Base-by-base conservation (phyloP, 345 rosid species). In the Brassica nigra region DNA sequence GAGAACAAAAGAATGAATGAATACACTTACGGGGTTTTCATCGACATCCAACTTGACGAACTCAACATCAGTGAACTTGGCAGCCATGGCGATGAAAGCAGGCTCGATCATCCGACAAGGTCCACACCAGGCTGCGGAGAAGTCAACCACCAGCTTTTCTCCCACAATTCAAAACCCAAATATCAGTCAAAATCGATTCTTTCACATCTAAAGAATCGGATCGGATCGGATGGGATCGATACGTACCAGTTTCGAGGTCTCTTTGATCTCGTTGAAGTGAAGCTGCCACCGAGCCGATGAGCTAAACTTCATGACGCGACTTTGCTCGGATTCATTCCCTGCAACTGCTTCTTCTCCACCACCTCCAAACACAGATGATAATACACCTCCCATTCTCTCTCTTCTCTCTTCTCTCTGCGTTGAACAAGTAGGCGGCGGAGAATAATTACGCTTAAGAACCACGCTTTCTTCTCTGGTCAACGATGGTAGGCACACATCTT, bases 41-140 rank as follows among this genome's bases (percentile, higher is more conserved):
- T 94, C 99, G 4, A 94, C 99, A 78, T 95, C 99, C 77, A 95
- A 85, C 83, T 92, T 92, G 55, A 82, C 91, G 80, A 92, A 95
- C 2, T 75, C 55, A 47, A 95, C 95, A 36, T 90, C 90, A 6
- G 81, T 8, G 81, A 76, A 89, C 71, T 81, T 86, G 0, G 11
- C 44, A 75, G 97, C 85, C 89, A 91, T 70, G 62, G 31, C 83
- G 4, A 66, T 65, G 12, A 90, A 39, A 20, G 66, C 87, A 12
- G 97, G 97, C 83, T 87, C 95, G 72, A 95, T 89, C 28, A 85
- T 39, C 79, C 72, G 86, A 85, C 97, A 95, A 4, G 97, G 99
- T 30, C 95, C 94, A 65, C 99, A 95, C 99, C 97, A 92, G 0
- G 90, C 34, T 5, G 97, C 97, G 20, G 95, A 81, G 78, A 92